Conservation (phyloP, 345 rosid species). For the Aquilaria yunnanensis region DNA sequence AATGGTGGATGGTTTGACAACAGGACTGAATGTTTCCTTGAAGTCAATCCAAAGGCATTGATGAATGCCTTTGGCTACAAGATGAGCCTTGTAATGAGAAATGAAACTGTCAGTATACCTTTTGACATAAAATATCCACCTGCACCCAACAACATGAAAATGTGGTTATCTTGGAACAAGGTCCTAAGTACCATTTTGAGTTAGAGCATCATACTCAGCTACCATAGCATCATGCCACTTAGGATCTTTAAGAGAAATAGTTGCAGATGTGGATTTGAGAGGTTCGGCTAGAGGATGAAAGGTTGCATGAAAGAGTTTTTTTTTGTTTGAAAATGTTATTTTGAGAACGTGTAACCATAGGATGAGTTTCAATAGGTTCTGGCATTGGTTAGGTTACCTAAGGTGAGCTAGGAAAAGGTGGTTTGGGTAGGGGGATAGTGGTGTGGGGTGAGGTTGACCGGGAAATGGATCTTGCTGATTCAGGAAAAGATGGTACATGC, state of each 20-base stretch:
- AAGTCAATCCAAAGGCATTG: background rate
- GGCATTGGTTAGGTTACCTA: background rate
- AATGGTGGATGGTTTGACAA: background rate
- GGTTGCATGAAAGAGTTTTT: background rate
- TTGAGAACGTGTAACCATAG: too few relatives aligned
- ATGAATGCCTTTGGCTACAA: slow-evolving; percentile 7
- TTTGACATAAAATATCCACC: background rate
- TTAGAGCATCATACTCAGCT: background rate
- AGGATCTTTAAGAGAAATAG: too few relatives aligned
- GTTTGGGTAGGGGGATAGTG: too few relatives aligned
- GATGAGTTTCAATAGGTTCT: background rate
- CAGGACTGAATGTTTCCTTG: background rate
- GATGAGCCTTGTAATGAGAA: background rate
- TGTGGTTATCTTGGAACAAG: background rate
- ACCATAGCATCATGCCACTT: background rate
- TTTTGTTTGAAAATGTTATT: too few relatives aligned
- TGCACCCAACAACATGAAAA: background rate
- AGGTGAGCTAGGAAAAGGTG: too few relatives aligned
- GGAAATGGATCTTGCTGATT: too few relatives aligned
- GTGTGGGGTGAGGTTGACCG: too few relatives aligned
- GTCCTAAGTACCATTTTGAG: background rate
- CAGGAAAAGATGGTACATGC: too few relatives aligned
- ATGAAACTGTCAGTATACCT: background rate
- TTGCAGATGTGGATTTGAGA: background rate
- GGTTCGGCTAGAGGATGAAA: background rate